Conservation (phyloP, 169 alveolate species). For the Blepharisma undulans region DNA sequence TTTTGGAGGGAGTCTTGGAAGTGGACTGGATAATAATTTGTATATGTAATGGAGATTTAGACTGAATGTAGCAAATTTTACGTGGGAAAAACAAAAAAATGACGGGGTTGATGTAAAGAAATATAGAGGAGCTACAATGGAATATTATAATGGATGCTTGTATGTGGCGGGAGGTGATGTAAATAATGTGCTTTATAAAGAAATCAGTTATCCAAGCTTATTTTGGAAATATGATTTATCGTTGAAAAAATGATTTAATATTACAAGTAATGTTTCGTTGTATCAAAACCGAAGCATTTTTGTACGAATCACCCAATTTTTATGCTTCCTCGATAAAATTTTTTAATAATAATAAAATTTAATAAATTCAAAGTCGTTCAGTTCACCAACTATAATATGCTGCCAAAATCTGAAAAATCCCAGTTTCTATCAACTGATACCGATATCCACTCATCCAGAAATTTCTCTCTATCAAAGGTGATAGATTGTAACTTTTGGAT, state of each 20-base stretch:
- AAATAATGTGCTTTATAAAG: background rate
- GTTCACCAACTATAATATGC: no score
- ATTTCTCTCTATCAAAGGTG: no score
- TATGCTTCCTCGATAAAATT: no score
- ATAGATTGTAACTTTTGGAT: no score
- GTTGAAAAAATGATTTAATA: background rate
- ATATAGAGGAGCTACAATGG: background rate
- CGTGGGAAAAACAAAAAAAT: background rate
- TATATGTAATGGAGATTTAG: slow-evolving; percentile 24
- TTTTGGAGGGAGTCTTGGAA: background rate
- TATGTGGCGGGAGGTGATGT: background rate
- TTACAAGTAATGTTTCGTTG: background rate
- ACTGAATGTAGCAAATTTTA: background rate
- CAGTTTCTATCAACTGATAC: no score
- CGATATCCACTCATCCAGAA: no score
- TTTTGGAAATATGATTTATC: background rate
- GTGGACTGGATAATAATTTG: background rate
- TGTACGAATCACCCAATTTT: no score
- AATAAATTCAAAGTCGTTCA: no score
- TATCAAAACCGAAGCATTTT: background rate
- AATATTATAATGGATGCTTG: background rate
- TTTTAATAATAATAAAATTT: no score
- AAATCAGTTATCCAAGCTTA: background rate
- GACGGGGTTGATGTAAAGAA: background rate
- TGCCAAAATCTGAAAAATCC: no score